These are phyloP conservation scores for Sphagnum fallax DNA, from an alignment of 228 moss, liverwort and hornwort genomes.

Conservation along the genomic window DNA sequence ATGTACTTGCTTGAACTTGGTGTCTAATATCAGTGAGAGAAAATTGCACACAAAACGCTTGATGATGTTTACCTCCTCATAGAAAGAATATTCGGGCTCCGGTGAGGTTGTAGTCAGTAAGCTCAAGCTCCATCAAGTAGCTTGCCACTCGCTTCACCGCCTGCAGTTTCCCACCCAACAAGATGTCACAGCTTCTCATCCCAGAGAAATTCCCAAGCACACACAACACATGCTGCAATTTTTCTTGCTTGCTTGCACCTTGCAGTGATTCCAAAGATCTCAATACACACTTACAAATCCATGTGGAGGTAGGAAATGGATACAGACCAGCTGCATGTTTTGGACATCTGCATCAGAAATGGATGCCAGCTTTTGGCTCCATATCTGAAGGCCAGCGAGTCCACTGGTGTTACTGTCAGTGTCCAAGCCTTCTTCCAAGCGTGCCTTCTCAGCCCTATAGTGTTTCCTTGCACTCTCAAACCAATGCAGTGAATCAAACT, in stretches of 20 bases:
- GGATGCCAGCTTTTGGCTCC: constrained; percentile 96
- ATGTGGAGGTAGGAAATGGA: not conserved
- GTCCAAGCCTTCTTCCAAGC: constrained; percentile 84
- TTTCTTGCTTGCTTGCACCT: too few species aligned
- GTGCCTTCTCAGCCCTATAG: constrained; percentile 62
- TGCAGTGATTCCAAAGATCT: not conserved
- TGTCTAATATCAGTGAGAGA: too few species aligned
- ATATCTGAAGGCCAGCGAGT: constrained; percentile 85
- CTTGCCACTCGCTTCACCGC: constrained; percentile 66
- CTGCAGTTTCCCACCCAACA: constrained; percentile 22
- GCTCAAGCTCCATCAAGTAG: constrained; percentile 77
- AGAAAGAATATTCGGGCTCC: constrained; percentile 93
- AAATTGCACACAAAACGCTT: too few species aligned
- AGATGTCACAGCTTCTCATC: not conserved
- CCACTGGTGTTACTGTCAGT: constrained; percentile 85
- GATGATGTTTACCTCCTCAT: too few species aligned
- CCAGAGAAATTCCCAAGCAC: not conserved
- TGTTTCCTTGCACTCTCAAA: constrained; percentile 80
- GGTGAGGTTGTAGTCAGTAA: constrained; percentile 85
- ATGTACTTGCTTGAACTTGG: too few species aligned
- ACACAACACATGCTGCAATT: too few species aligned
- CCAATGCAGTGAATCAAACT: constrained; percentile 94
- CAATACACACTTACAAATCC: not conserved
- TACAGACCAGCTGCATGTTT: constrained; percentile 80
- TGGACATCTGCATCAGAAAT: constrained; percentile 93